Percentiles rank a stretch among this genome's conserved stretches.
Evolutionary conservation across 139 green algal species (phyloP).

Genomic region (Limnomonas spitsbergensis): DNA sequence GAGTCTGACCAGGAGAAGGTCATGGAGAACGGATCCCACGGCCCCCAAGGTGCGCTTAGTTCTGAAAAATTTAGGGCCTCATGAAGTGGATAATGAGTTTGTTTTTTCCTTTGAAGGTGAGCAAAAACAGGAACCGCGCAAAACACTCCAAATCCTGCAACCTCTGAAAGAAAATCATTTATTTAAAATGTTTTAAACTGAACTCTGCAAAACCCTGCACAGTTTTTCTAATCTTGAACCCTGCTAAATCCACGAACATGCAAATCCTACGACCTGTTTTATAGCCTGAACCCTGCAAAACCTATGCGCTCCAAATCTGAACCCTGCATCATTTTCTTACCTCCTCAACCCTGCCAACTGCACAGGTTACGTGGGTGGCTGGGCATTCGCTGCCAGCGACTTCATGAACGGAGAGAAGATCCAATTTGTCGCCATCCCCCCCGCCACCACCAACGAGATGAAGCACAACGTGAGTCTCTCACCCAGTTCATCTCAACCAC

Average conservation of each 20-base stretch:
- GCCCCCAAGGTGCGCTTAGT: too few relatives aligned
- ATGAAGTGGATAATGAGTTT: too few relatives aligned
- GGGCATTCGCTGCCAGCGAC: background rate
- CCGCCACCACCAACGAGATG: background rate
- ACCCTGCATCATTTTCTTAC: background rate
- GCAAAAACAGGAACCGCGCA: too few relatives aligned
- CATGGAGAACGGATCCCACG: too few relatives aligned
- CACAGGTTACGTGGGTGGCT: background rate
- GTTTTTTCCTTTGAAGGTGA: too few relatives aligned
- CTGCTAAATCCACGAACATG: background rate
- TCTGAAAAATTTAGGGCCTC: too few relatives aligned
- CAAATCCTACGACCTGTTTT: background rate
- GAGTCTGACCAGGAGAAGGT: conserved; percentile 23
- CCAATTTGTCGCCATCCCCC: background rate
- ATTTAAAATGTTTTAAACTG: too few relatives aligned
- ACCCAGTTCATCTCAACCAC: too few relatives aligned
- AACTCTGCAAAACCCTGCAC: too few relatives aligned
- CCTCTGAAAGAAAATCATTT: too few relatives aligned
- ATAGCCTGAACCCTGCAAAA: background rate
- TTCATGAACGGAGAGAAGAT: background rate
- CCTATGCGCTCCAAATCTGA: background rate
- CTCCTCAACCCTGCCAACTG: background rate
- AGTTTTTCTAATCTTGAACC: background rate
- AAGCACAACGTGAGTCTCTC: conserved; percentile 1
- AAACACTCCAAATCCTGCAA: too few relatives aligned